Conservation (phyloP, 1,139 yeast species). For the Wickerhamomyces sp. region DNA sequence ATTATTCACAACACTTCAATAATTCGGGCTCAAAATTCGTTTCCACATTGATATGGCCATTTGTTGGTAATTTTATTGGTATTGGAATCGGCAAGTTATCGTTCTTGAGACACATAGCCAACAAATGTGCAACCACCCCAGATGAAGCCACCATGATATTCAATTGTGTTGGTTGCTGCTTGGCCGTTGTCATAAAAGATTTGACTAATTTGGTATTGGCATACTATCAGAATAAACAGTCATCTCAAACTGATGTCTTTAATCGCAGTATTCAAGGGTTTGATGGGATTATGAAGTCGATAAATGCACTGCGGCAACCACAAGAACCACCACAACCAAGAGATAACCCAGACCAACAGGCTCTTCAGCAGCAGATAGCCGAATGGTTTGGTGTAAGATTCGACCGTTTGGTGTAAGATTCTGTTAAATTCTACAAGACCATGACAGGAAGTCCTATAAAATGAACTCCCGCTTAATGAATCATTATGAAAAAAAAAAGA, state of each 20-base stretch:
- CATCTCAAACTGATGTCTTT: no score
- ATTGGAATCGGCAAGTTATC: conserved; percentile 17
- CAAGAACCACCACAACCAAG: no score
- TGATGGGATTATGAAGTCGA: no score
- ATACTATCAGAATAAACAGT: conserved; percentile 30
- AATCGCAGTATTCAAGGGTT: conserved; percentile 11
- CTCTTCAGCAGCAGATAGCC: no score
- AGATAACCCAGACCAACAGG: no score
- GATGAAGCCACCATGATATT: conserved; percentile 39
- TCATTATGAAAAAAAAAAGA: no score
- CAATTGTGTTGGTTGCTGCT: conserved; percentile 39
- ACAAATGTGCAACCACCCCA: conserved; percentile 27
- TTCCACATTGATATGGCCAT: conserved; percentile 35
- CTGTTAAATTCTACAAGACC: no score
- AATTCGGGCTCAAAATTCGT: conserved; percentile 15
- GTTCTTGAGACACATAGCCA: conserved; percentile 9
- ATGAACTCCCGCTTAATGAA: no score
- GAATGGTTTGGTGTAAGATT: no score
- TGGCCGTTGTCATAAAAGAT: conserved; percentile 38
- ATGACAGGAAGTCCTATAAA: no score
- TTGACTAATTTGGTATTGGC: conserved; percentile 30
- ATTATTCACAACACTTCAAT: conserved; percentile 25
- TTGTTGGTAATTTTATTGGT: conserved; percentile 26
- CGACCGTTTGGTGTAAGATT: no score
- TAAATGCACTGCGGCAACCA: no score